A percentile compares a stretch with the other conserved stretches of the same genome.
phyloP scores from a whole-genome alignment of 1,284 basidiomycete species.

The Puccinia polysora region DNA sequence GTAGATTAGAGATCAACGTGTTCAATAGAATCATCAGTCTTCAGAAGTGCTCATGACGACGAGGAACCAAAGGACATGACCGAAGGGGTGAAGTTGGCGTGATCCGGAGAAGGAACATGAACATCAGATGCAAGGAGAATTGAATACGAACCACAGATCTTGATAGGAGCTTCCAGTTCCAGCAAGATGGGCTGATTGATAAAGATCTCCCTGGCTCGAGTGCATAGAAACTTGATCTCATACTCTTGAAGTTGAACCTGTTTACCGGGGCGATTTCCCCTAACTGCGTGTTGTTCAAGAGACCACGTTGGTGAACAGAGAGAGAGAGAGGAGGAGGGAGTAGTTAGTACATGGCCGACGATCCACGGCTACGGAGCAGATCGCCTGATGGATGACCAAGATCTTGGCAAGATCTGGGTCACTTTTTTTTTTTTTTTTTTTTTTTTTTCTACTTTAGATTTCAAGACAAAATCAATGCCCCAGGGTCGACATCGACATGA shows the following conservation, averaged over 20 bases:
- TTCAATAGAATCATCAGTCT: no score
- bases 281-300: slow-evolving; percentile 63
- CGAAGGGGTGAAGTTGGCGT: no score
- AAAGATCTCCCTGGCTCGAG: slow-evolving; percentile 90
- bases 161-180: slow-evolving; percentile 91
- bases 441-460: not conserved
- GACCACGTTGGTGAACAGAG: no score
- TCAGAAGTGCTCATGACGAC: no score
- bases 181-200: slow-evolving; percentile 91
- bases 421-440: not conserved
- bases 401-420: not conserved
- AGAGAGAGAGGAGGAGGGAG: slow-evolving; percentile 4
- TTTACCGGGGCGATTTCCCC: slow-evolving; percentile 88
- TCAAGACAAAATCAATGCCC: slow-evolving; percentile 27
- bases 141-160: slow-evolving; percentile 86
- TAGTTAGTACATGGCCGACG: not conserved
- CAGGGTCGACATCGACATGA: slow-evolving; percentile 22
- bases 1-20: no score
- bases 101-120: not conserved
- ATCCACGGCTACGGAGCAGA: not conserved
- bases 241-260: slow-evolving; percentile 89
- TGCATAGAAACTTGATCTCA: slow-evolving; percentile 93
- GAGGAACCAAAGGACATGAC: not conserved
- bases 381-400: not conserved
- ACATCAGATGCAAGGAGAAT: not conserved